These are phyloP conservation scores for Cadophora sp. DNA, from an alignment of 2,329 filamentous ascomycete genomes.

Conservation along the genomic window DNA sequence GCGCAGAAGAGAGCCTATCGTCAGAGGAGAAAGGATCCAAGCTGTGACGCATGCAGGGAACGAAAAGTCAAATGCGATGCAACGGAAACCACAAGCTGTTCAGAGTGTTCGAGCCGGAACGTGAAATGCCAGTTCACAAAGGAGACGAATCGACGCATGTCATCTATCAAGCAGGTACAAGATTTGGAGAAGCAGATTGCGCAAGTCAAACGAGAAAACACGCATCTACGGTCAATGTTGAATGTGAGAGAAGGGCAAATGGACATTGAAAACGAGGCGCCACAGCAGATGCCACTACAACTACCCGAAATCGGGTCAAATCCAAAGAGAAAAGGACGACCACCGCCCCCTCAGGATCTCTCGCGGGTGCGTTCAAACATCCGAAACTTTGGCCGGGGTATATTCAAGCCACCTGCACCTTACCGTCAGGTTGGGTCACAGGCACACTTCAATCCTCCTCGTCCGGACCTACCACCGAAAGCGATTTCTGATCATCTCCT, in stretches of 20 bases:
- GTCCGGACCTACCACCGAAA: constrained; percentile 74
- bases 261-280: constrained; percentile 48
- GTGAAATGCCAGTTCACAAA: constrained; percentile 99
- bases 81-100: constrained; percentile 94
- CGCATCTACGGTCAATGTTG: constrained; percentile 71
- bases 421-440: constrained; percentile 63
- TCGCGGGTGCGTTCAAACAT: constrained; percentile 76
- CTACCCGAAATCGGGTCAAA: constrained; percentile 71
- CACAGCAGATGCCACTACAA: constrained; percentile 55
- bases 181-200: constrained; percentile 93
- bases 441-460: constrained; percentile 56
- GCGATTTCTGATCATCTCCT: constrained; percentile 75
- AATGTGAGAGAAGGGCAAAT: constrained; percentile 51
- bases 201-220: constrained; percentile 80
- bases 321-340: constrained; percentile 67
- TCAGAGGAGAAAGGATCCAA: constrained; percentile 94
- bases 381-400: constrained; percentile 74
- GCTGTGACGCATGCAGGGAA: constrained; percentile 94
- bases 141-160: constrained; percentile 98
- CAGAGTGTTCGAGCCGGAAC: constrained; percentile 94
- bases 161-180: constrained; percentile 98
- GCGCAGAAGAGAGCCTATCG: constrained; percentile 93
- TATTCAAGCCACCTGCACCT: constrained; percentile 79
- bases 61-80: constrained; percentile 90
- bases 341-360: constrained; percentile 70